A percentile compares a stretch with the other conserved stretches of the same genome.
Evolutionary conservation across 768 basidiomycete genomes (phyloP).

Genomic region (Pholiota conissans): DNA sequence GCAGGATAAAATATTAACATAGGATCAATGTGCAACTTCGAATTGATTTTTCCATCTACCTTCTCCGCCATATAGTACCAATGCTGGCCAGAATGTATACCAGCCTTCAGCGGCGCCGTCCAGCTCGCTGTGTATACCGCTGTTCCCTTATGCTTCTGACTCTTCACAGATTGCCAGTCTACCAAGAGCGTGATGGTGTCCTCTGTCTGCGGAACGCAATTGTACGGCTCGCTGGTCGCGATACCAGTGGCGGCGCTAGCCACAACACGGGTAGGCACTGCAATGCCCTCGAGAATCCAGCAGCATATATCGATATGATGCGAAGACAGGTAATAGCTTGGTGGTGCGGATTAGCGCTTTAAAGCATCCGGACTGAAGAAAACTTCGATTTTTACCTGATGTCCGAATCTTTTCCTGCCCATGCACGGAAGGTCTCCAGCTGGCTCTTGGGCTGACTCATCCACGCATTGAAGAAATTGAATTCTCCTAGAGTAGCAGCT

Average conservation of each 20-base stretch:
- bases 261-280: conserved; percentile 80
- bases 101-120: conserved; percentile 89
- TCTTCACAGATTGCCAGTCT: conserved; percentile 86
- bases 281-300: conserved; percentile 79
- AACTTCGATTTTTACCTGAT: conserved; percentile 57
- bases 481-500: conserved; percentile 77
- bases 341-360: conserved; percentile 10
- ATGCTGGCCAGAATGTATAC: conserved; percentile 88
- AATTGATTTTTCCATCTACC: conserved; percentile 35
- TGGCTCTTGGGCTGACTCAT: conserved; percentile 98
- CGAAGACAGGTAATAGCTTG: conserved; percentile 89
- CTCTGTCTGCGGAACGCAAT: conserved; percentile 84
- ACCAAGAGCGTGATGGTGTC: conserved; percentile 95
- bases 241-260: conserved; percentile 91
- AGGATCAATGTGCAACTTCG: not conserved
- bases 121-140: conserved; percentile 93
- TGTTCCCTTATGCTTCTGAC: conserved; percentile 76
- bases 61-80: conserved; percentile 97
- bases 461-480: conserved; percentile 96
- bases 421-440: conserved; percentile 90
- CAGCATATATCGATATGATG: conserved; percentile 92
- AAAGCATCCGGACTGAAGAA: not conserved
- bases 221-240: conserved; percentile 86
- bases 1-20: conserved; percentile 10
- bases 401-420: conserved; percentile 94